Evolutionary conservation across 108 stramenopile genomes (phyloP).

Genomic region (Cyclotella sp.): DNA sequence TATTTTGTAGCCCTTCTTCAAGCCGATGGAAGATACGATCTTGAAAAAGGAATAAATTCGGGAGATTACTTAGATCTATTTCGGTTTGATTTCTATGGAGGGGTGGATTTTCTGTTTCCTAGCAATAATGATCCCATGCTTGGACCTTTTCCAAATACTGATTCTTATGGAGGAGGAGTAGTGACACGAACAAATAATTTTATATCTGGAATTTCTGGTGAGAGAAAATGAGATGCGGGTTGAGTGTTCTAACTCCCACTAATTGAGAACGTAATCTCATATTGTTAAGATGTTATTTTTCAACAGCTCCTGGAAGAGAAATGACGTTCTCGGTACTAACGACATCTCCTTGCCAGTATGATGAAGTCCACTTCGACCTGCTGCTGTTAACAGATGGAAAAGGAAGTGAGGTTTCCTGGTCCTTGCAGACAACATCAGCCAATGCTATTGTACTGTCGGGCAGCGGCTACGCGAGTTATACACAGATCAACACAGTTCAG

Average conservation of each 20-base stretch:
- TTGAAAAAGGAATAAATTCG: constrained; percentile 56
- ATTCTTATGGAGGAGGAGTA: constrained; percentile 36
- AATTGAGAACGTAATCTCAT: not conserved
- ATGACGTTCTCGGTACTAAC: constrained; percentile 44
- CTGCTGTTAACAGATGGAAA: constrained; percentile 36
- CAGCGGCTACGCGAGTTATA: constrained; percentile 18
- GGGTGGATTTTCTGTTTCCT: constrained; percentile 45
- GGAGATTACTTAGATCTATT: constrained; percentile 61
- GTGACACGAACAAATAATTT: constrained; percentile 35
- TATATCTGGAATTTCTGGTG: constrained; percentile 46
- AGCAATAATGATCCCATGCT: constrained; percentile 33
- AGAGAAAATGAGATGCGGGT: not conserved
- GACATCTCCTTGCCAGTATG: constrained; percentile 38
- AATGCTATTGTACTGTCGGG: constrained; percentile 26
- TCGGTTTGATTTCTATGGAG: constrained; percentile 33
- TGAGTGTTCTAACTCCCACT: too few species aligned
- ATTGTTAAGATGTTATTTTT: not conserved
- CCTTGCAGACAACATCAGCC: constrained; percentile 14
- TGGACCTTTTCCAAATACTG: constrained; percentile 56
- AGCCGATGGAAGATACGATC: constrained; percentile 66
- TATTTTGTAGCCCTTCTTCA: constrained; percentile 66
- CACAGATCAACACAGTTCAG: constrained; percentile 9
- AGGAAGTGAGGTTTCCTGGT: constrained; percentile 42
- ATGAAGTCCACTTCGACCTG: constrained; percentile 41
- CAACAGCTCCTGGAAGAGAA: constrained; percentile 17